Evolutionary conservation across 805 yeast genomes (phyloP), one percentile per base, ranked within the genome.

Genomic region (Yamadazyma tumulicola): DNA sequence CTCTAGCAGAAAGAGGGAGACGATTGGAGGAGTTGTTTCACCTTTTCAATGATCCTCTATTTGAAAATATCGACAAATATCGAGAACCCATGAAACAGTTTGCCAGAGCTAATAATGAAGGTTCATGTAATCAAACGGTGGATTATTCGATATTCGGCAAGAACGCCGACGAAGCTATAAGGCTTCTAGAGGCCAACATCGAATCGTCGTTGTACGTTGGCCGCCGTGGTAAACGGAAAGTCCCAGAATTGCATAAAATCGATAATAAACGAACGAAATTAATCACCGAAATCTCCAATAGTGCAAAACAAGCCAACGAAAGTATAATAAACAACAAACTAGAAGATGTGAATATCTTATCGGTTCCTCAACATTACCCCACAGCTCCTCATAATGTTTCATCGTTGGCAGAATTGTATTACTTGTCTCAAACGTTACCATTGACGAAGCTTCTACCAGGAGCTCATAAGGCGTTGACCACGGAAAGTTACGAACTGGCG

Each of bases 351-450:
- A 67, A 65, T 31, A 50, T 67, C 8, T 39, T 67, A n/a, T 48
- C 67, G 1, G 52, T 66, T 5, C 72, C 72, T 1, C 71, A 65
- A 30, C 61, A 61, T 34, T 65, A 61, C 38, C 73, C 73, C 9
- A 57, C 67, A 0, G 55, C 55, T 17, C 55, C 63, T 1, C 71
- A 63, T 38, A 47, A 52, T 26, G 72, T 64, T 0, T 58, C 70
- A 6, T 81, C 97, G 1, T 64, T 91, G 41, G 85, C 96, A 0
- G 97, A 93, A 50, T 61, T 91, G 19, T 85, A 84, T 51, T 88
- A 87, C 50, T 73, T 85, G 34, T 85, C 95, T 1, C 96, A 91
- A 52, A 83, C 96, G 0, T 65, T 88, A 28, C 97, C 96, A 0
- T 60, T 89, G 29, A 79, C 85, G 5, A 86, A 84, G 47, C 65